A percentile compares a stretch with the other conserved stretches of the same genome.
phyloP scores from a whole-genome alignment of 139 green algal species.

The Axilococcus clingmanii region DNA sequence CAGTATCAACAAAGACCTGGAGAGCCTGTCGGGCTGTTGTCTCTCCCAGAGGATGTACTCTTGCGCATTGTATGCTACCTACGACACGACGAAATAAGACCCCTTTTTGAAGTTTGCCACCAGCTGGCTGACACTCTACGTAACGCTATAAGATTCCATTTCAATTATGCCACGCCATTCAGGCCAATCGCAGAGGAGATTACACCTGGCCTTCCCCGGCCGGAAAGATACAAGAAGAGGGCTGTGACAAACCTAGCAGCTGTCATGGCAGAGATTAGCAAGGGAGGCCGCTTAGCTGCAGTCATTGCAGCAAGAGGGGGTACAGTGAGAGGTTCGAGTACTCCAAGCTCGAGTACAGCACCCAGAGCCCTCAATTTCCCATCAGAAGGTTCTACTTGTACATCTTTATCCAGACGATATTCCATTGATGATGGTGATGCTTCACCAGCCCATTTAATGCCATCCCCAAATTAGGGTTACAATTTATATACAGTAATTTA shows the following conservation, averaged over 20 bases:
- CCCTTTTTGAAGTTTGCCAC: constrained; percentile 32
- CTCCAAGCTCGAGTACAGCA: constrained; percentile 2
- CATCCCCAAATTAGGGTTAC: no score
- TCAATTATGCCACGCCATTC: constrained; percentile 26
- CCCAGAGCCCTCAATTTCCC: constrained; percentile 13
- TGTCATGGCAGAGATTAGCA: constrained; percentile 12
- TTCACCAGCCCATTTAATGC: no score
- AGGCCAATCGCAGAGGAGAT: not conserved
- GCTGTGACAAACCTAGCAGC: constrained; percentile 6
- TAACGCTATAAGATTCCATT: constrained; percentile 27
- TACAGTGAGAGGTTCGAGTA: not conserved
- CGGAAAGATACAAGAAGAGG: constrained; percentile 5
- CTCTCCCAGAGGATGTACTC: constrained; percentile 36
- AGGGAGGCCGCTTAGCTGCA: not conserved
- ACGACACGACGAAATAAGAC: constrained; percentile 29
- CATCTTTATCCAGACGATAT: no score
- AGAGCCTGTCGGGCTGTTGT: constrained; percentile 15
- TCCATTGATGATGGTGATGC: no score
- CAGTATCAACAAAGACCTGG: constrained; percentile 13
- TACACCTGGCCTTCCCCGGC: constrained; percentile 7
- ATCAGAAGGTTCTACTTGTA: not conserved
- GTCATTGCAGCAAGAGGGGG: constrained; percentile 2
- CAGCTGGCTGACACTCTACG: constrained; percentile 18
- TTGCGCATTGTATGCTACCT: constrained; percentile 36
- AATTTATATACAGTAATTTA: no score